Percentiles rank a stretch among this genome's conserved stretches.
Evolutionary conservation across 179 eudicot genomes (phyloP).

Genomic region (Silene vulgaris): DNA sequence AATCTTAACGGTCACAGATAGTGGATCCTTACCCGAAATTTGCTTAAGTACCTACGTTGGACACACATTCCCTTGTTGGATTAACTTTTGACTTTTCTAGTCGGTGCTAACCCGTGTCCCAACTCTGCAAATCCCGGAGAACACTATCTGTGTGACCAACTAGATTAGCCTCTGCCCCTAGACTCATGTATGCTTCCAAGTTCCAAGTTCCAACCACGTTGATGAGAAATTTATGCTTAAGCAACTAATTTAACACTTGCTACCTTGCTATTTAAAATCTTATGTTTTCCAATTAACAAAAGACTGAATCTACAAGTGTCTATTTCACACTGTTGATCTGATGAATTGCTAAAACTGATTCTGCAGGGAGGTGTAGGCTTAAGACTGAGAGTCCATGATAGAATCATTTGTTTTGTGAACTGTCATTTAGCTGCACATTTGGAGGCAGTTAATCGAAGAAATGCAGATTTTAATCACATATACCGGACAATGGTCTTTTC

Average conservation of each 20-base stretch:
- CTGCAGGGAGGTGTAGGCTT: constrained; percentile 98
- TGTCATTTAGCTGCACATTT: constrained; percentile 98
- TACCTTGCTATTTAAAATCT: too few species aligned
- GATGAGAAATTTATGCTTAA: background rate
- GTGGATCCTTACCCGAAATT: too few species aligned
- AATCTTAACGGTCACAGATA: too few species aligned
- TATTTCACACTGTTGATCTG: background rate
- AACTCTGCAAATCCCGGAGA: too few species aligned
- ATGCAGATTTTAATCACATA: constrained; percentile 92
- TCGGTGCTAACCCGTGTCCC: too few species aligned
- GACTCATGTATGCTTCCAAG: background rate
- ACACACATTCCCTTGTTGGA: too few species aligned
- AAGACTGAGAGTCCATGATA: constrained; percentile 89
- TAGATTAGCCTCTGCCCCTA: background rate
- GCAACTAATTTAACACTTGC: background rate
- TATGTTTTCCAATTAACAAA: background rate
- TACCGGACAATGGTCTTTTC: constrained; percentile 76
- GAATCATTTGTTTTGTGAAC: constrained; percentile 86
- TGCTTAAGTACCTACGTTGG: too few species aligned
- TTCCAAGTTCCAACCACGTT: background rate
- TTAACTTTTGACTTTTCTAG: too few species aligned
- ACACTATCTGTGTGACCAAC: too few species aligned
- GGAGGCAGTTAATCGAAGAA: constrained; percentile 91
- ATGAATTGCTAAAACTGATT: constrained; percentile 1
- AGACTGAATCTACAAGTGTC: too few species aligned